Evolutionary conservation across 2,329 filamentous ascomycete genomes (phyloP), one percentile per base, ranked within the genome.

Genomic region (Amauroascus verrucosus): DNA sequence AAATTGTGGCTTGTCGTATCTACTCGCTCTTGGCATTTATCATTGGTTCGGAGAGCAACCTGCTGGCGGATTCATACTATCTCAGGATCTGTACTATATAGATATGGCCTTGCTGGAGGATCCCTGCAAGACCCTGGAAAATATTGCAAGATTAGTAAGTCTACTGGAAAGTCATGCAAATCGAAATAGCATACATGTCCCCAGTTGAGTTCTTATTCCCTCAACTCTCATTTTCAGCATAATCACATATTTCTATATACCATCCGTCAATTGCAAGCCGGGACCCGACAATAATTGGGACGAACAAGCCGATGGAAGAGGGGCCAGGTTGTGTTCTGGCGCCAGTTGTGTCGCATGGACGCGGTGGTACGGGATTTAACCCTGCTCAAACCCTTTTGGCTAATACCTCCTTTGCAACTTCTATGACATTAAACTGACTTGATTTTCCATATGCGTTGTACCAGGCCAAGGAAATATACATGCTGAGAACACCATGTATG

Each of bases 401-500:
- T n/a, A n/a, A n/a, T n/a, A n/a, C n/a, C n/a, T n/a, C n/a, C n/a
- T n/a, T n/a, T n/a, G n/a, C n/a, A n/a, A 26, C 20, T 6, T 30
- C 2, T 30, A n/a, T 16, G 24, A 32, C 41, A n/a, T 45, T 13
- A 30, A 2, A 20, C 43, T 20, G 43, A 41, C n/a, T 20, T 43
- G 22, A n/a, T 14, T 13, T 13, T 11, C 38, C 41, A 30, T 45
- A 20, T 16, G 40, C 28, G 37, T 16, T 26, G 32, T 30, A 28
- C 38, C 56, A 81, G 78, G 78, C 58, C 74, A 77, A 57, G 79
- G 78, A 57, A 82, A 82, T 64, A 81, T 81, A 57, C 74, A 76
- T 54, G 70, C 68, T 32, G 78, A 81, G 61, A 48, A 63, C 28
- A 73, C 68, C 26, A 62, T 71, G 68, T 75, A 66, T 45, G 64